Percentiles rank a stretch among this genome's conserved stretches.
phyloP scores from a whole-genome alignment of 2,329 filamentous ascomycete genomes.

The Trichothecium roseum region DNA sequence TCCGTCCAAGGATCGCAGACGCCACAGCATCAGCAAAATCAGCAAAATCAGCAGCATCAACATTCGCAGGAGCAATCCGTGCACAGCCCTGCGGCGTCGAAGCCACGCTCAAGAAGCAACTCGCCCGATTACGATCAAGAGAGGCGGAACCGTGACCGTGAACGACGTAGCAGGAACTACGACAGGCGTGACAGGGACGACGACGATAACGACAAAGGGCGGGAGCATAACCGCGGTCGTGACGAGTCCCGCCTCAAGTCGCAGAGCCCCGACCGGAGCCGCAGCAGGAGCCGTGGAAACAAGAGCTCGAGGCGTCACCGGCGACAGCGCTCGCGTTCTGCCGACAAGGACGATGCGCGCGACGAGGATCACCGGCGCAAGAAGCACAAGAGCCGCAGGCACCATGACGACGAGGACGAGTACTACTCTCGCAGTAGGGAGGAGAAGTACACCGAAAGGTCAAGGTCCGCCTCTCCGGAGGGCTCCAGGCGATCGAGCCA shows the following conservation, averaged over 20 bases:
- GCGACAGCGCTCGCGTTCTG: constrained; percentile 43
- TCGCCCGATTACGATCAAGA: constrained; percentile 16
- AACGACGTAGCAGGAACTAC: constrained; percentile 13
- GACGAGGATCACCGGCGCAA: constrained; percentile 38
- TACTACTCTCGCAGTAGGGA: constrained; percentile 26
- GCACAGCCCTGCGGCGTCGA: constrained; percentile 2
- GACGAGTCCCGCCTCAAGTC: constrained; percentile 22
- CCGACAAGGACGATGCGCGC: constrained; percentile 35
- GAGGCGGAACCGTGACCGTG: constrained; percentile 23
- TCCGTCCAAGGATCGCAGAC: constrained; percentile 19
- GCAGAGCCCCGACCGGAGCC: constrained; percentile 19
- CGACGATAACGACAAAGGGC: constrained; percentile 9
- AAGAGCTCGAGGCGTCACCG: constrained; percentile 39
- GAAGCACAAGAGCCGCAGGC: constrained; percentile 33
- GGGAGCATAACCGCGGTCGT: constrained; percentile 10
- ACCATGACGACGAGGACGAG: constrained; percentile 41
- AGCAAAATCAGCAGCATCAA: constrained; percentile 9
- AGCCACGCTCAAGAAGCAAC: neutral
- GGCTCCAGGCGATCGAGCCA: constrained; percentile 46
- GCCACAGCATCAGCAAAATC: constrained; percentile 2
- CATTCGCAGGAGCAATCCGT: neutral
- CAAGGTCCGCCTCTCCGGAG: constrained; percentile 55
- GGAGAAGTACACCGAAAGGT: constrained; percentile 40
- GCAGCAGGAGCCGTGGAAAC: constrained; percentile 31
- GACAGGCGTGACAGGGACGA: constrained; percentile 14